Percentiles rank a stretch among this genome's conserved stretches.
phyloP scores from a whole-genome alignment of 805 yeast genomes.

The Ogataea zsoltii region DNA sequence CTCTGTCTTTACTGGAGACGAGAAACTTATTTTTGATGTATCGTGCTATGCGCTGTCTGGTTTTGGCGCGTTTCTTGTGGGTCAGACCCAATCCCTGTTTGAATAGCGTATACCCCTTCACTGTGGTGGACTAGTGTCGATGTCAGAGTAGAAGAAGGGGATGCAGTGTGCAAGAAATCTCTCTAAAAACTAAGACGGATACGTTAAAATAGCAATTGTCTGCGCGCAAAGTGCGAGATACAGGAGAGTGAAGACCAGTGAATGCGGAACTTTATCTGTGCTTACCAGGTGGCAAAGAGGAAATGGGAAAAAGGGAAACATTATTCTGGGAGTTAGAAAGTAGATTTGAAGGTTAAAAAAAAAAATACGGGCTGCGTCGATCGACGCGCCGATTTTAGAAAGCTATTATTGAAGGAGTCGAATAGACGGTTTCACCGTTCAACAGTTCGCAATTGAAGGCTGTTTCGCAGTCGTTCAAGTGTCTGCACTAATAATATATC shows the following conservation, averaged over 20 bases:
- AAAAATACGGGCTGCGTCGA: slow-evolving; percentile 10
- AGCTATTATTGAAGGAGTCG: too few species aligned
- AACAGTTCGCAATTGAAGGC: too few species aligned
- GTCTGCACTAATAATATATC: too few species aligned
- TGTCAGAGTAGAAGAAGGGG: neutral
- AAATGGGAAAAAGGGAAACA: neutral
- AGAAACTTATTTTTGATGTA: slow-evolving; percentile 16
- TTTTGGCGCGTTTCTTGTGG: slow-evolving; percentile 7
- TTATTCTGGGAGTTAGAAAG: neutral
- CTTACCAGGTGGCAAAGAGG: neutral
- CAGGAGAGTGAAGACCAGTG: too few species aligned
- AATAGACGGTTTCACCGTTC: too few species aligned
- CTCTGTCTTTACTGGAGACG: slow-evolving; percentile 29
- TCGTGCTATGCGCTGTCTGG: slow-evolving; percentile 9
- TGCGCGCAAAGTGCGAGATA: too few species aligned
- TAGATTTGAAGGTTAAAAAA: too few species aligned
- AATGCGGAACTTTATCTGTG: too few species aligned
- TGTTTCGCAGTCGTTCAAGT: too few species aligned
- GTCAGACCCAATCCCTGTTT: slow-evolving; percentile 16
- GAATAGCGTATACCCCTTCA: slow-evolving; percentile 15
- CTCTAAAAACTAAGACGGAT: too few species aligned
- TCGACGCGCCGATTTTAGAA: slow-evolving; percentile 11
- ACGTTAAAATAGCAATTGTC: too few species aligned
- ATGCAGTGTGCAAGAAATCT: too few species aligned
- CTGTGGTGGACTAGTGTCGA: slow-evolving; percentile 7